Conservation (phyloP, 2,329 filamentous ascomycete genomes). For the Beauveria australis region DNA sequence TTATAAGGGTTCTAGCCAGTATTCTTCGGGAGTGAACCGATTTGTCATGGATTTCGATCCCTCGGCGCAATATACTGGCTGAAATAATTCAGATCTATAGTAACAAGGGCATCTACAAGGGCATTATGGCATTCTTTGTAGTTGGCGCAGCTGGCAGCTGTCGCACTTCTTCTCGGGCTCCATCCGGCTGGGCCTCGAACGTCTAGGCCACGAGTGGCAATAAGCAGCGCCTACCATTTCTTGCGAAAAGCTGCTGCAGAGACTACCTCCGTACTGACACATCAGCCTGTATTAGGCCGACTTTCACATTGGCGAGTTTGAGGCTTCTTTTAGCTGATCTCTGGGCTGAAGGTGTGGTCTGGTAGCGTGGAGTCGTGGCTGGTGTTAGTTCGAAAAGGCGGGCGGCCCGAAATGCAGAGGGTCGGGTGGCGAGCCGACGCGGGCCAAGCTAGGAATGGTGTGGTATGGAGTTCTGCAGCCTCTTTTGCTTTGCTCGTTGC, state of each 20-base stretch:
- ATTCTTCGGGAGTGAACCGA: neutral
- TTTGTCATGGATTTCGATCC: neutral
- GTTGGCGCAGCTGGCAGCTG: neutral
- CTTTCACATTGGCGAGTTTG: neutral
- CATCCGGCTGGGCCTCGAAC: neutral
- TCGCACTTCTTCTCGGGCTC: neutral
- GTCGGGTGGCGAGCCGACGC: neutral
- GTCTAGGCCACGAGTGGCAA: neutral
- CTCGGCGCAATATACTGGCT: neutral
- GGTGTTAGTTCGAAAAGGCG: neutral
- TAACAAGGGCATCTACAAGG: neutral
- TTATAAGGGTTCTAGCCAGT: neutral
- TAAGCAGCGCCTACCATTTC: neutral
- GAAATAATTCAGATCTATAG: neutral
- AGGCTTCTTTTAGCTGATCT: neutral
- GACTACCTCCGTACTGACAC: no score
- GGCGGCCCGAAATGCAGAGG: no score
- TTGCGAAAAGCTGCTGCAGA: no score
- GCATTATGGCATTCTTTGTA: neutral
- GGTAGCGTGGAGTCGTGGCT: neutral
- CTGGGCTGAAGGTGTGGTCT: neutral
- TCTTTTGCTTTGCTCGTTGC: no score
- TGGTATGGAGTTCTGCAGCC: no score
- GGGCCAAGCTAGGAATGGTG: neutral
- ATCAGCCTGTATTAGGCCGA: no score